phyloP scores from a whole-genome alignment of 495 filamentous ascomycete species.

The Penicillium bovifimosum region DNA sequence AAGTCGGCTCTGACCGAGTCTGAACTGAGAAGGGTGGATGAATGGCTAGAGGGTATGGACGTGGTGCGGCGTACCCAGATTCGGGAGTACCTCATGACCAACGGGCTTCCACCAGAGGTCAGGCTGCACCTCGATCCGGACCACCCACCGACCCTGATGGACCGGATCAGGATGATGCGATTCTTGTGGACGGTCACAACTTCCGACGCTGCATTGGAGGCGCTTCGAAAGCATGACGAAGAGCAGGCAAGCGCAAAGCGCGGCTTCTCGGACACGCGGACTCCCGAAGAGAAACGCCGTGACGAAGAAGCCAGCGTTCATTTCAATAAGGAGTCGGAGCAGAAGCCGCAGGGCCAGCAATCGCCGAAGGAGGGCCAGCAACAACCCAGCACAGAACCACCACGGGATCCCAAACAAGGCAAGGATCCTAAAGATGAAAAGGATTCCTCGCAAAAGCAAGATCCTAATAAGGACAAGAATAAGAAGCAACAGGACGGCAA shows the following conservation, averaged over 20 bases:
- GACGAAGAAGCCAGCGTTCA: not conserved
- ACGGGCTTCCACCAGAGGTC: conserved; percentile 31
- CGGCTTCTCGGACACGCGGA: not conserved
- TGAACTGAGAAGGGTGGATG: conserved; percentile 34
- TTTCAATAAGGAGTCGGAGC: not conserved
- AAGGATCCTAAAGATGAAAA: conserved; percentile 28
- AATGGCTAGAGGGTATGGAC: conserved; percentile 28
- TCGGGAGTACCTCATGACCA: conserved; percentile 25
- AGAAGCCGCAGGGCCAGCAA: not conserved
- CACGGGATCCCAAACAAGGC: conserved; percentile 4
- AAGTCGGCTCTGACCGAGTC: conserved; percentile 29
- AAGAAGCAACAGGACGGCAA: conserved; percentile 35
- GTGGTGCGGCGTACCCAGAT: conserved; percentile 27
- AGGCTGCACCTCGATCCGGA: conserved; percentile 29
- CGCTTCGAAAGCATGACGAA: not conserved
- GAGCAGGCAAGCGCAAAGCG: not conserved
- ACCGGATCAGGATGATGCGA: conserved; percentile 31
- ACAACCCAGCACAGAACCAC: conserved; percentile 1
- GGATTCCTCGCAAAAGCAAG: conserved; percentile 16
- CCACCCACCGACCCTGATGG: conserved; percentile 35
- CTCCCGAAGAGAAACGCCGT: not conserved
- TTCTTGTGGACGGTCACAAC: conserved; percentile 37
- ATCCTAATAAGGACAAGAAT: conserved; percentile 16
- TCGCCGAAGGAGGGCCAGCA: conserved; percentile 40
- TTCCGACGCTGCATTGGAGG: not conserved